These are phyloP conservation scores for Syzygium aqueum DNA, from an alignment of 345 rosid species.

Conservation along the genomic window DNA sequence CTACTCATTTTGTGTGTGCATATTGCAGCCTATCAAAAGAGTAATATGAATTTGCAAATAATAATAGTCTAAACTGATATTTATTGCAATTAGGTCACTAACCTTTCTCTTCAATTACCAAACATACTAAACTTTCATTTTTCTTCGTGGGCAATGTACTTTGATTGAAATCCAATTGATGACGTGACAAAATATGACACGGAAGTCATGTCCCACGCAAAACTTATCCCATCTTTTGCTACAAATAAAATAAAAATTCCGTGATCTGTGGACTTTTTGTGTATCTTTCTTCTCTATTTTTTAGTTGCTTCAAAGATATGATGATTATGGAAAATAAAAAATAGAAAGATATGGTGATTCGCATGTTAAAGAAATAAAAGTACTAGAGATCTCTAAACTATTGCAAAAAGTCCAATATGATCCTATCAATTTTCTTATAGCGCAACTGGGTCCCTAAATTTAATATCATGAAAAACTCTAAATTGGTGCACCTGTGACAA, in stretches of 20 bases:
- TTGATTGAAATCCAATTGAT: background rate
- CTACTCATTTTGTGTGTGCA: background rate
- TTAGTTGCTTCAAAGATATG: background rate
- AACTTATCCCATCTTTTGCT: background rate
- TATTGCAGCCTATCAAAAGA: background rate
- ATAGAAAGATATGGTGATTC: background rate
- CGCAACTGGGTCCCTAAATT: background rate
- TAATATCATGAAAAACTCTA: no score
- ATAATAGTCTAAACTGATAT: background rate
- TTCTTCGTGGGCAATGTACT: background rate
- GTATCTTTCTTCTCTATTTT: background rate
- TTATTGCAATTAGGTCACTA: no score
- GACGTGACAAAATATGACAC: background rate
- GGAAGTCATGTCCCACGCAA: background rate
- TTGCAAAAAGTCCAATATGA: no score
- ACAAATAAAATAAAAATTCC: background rate
- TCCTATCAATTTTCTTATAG: background rate
- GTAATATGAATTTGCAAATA: background rate
- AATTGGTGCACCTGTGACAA: no score
- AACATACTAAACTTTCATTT: no score
- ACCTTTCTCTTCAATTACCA: background rate
- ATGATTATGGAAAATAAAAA: background rate
- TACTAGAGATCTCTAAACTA: no score
- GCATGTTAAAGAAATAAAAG: background rate
- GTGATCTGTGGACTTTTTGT: no score